Conservation (phyloP, 148 eudicot species). For the Spergularia marina region DNA sequence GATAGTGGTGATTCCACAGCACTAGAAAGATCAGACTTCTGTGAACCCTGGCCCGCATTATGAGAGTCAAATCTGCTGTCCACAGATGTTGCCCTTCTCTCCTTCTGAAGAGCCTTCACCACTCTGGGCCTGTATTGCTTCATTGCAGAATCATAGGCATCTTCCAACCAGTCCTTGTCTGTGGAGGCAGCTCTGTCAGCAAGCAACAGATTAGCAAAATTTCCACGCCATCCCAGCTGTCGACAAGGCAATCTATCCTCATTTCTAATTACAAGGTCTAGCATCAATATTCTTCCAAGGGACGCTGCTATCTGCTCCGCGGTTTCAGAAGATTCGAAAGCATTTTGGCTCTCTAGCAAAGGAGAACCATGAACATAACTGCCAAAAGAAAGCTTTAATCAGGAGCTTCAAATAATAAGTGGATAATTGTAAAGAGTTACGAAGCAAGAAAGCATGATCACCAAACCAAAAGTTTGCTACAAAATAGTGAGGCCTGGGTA, state of each 20-base stretch:
- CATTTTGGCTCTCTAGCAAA: constrained; percentile 70
- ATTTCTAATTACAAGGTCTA: constrained; percentile 94
- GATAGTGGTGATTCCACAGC: constrained; percentile 49
- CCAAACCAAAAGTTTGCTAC: no score
- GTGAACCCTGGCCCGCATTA: constrained; percentile 43
- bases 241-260: constrained; percentile 98
- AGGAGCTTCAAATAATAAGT: constrained; percentile 15
- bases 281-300: constrained; percentile 86
- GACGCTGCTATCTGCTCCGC: constrained; percentile 77
- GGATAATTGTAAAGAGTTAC: not conserved
- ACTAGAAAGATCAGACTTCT: constrained; percentile 58
- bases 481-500: not conserved
- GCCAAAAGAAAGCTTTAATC: constrained; percentile 30
- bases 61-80: constrained; percentile 58
- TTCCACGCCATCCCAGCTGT: constrained; percentile 95
- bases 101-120: constrained; percentile 62
- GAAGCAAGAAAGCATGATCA: not conserved
- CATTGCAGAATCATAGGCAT: constrained; percentile 75
- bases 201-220: constrained; percentile 75
- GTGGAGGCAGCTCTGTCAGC: constrained; percentile 62
- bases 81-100: constrained; percentile 68
- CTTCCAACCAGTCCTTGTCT: constrained; percentile 61
- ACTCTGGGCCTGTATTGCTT: constrained; percentile 68
- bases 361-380: constrained; percentile 97
- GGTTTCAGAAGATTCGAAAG: constrained; percentile 64